These are phyloP conservation scores for Eucalyptus pauciflora DNA, from an alignment of 345 rosid species.

Conservation along the genomic window DNA sequence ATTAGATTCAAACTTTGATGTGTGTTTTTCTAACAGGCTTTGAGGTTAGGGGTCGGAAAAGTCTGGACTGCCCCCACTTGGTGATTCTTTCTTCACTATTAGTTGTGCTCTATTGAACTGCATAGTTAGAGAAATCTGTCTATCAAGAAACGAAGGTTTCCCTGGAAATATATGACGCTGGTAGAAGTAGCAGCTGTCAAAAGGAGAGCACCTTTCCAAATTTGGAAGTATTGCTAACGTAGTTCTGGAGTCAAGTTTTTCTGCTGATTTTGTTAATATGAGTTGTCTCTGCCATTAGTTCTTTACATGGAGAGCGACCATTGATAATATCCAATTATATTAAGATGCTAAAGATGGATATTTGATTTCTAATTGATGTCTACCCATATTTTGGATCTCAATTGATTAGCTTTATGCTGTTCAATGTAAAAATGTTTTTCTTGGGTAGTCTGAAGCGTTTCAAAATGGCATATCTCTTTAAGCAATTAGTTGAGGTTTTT, in stretches of 20 bases:
- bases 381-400: background rate
- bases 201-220: background rate
- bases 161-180: background rate
- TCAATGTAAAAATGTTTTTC: background rate
- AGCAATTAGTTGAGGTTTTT: background rate
- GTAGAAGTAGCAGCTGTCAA: background rate
- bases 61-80: background rate
- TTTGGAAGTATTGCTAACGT: background rate
- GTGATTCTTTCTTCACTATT: background rate
- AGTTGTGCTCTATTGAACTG: background rate
- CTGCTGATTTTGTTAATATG: background rate
- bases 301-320: background rate
- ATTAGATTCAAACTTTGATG: background rate
- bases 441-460: background rate
- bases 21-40: background rate
- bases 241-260: background rate
- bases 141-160: background rate
- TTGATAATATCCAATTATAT: background rate
- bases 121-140: background rate
- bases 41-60: background rate
- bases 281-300: background rate
- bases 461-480: background rate
- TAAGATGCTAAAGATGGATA: background rate
- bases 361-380: background rate
- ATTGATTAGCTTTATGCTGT: background rate